phyloP scores from a whole-genome alignment of 2,329 filamentous ascomycete genomes.

The Mariannaea sp. region DNA sequence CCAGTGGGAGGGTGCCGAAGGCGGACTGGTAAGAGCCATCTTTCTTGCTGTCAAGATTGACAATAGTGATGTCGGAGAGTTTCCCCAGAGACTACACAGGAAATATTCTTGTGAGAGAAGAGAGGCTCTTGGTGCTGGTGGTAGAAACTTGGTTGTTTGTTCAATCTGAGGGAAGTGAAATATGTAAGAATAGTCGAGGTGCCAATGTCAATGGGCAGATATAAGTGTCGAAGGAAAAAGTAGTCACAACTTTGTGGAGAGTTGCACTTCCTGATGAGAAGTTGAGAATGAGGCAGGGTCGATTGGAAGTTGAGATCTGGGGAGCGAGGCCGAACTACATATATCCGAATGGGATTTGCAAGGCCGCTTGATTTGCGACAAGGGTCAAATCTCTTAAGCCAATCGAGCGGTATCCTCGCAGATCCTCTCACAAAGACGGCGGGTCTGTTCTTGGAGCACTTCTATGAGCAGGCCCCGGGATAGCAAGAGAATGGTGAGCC shows the following conservation, averaged over 20 bases:
- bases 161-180: conserved; percentile 18
- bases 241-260: conserved; percentile 17
- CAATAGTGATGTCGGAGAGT: conserved; percentile 6
- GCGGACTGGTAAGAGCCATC: conserved; percentile 55
- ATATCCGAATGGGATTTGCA: conserved; percentile 33
- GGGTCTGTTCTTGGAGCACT: conserved; percentile 31
- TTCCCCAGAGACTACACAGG: conserved; percentile 9
- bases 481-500: conserved; percentile 34
- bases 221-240: conserved; percentile 29
- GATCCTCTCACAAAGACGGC: conserved; percentile 37
- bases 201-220: conserved; percentile 18
- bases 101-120: conserved; percentile 14
- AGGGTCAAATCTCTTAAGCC: conserved; percentile 39
- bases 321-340: conserved; percentile 37
- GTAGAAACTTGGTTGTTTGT: background rate
- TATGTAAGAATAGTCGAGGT: conserved; percentile 7
- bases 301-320: conserved; percentile 31
- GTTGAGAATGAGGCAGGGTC: conserved; percentile 35
- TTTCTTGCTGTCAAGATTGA: conserved; percentile 36
- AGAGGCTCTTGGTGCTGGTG: conserved; percentile 5
- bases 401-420: conserved; percentile 41
- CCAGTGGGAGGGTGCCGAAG: conserved; percentile 55
- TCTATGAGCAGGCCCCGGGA: conserved; percentile 34
- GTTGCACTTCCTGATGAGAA: conserved; percentile 26
- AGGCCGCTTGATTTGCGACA: conserved; percentile 36